Evolutionary conservation across 2,329 filamentous ascomycete species (phyloP).

Genomic region (Pseudogymnoascus sp.): DNA sequence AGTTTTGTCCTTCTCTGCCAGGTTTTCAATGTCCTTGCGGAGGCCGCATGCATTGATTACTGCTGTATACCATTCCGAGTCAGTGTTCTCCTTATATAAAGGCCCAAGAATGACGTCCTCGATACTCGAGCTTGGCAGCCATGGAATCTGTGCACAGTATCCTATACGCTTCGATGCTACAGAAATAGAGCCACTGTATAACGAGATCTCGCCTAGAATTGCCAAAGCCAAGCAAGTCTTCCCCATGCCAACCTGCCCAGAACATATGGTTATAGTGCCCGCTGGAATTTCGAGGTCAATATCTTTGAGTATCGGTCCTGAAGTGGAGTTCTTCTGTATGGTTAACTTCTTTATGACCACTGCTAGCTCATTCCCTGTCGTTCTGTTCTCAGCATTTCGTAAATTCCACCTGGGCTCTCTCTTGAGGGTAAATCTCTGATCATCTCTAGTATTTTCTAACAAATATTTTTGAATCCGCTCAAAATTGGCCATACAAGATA

Average conservation of each 20-base stretch:
- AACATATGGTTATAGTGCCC: conserved; percentile 16
- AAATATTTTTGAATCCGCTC: conserved; percentile 11
- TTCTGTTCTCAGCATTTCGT: too few species aligned
- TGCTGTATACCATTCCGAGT: conserved; percentile 28
- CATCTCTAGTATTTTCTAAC: conserved; percentile 11
- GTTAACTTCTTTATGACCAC: conserved; percentile 12
- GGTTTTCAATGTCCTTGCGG: conserved; percentile 20
- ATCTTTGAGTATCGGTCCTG: conserved; percentile 12
- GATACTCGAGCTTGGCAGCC: conserved; percentile 32
- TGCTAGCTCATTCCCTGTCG: background rate
- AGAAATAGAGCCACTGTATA: conserved; percentile 22
- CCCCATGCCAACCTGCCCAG: conserved; percentile 26
- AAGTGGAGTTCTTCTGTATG: background rate
- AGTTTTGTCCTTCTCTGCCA: conserved; percentile 32
- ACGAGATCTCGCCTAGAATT: conserved; percentile 27
- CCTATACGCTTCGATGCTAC: conserved; percentile 26
- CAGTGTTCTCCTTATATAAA: conserved; percentile 11
- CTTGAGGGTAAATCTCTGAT: conserved; percentile 10
- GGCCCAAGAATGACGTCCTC: conserved; percentile 27
- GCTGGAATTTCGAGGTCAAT: conserved; percentile 14
- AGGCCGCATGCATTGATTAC: conserved; percentile 25
- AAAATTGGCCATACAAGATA: background rate
- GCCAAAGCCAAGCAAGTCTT: conserved; percentile 27
- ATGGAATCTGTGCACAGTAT: conserved; percentile 33
- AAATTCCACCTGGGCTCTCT: background rate